Evolutionary conservation across 495 filamentous ascomycete species (phyloP), one percentile per base, ranked within the genome.

Genomic region (Penicillium roqueforti): DNA sequence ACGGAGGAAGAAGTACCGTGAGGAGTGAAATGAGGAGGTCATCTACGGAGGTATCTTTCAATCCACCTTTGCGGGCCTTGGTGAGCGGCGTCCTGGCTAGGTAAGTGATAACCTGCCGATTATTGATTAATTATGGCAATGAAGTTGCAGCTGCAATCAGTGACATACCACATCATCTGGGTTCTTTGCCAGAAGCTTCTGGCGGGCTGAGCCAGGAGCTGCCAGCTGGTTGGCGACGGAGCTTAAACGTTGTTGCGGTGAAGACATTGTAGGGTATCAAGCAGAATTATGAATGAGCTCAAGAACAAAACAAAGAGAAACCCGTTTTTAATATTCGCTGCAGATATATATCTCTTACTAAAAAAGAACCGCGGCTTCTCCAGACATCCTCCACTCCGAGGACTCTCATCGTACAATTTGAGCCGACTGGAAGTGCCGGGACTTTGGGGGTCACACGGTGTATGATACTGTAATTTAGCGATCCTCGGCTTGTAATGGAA

Each of bases 31-130:
- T 83, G 42, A 93, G 74, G 26, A 97, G 76, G 64, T 83, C 84
- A 72, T 97, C 92, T 23, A 97, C 75, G 4, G 77, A 75, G 16
- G 92, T 95, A 68, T 97, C 92, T 76, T 96, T 96, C 70, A 97
- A 81, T 11, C 92, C 89, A 61, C 92, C 92, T 73, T 89, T 90
- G 59, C 75, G 72, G 48, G 79, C 87, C 69, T 92, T 95, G 43
- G 86, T 82, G 47, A 95, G 82, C 0, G 89, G 87, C 16, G 89
- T 92, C 20, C 89, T 81, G 46, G 88, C 76, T 9, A 88, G 86
- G 56, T 89, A 80, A 10, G 89, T 95, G 63, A 97, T 95, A 57
- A 97, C 92, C 74, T 76, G 39, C 53, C 1, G 11, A 31, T n/a
- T 51, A 6, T 13, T 51, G n/a, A n/a, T 53, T 23, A 51, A 50